Conservation (phyloP, 176 grass and related monocot genomes). For the Cenchrus americanus region DNA sequence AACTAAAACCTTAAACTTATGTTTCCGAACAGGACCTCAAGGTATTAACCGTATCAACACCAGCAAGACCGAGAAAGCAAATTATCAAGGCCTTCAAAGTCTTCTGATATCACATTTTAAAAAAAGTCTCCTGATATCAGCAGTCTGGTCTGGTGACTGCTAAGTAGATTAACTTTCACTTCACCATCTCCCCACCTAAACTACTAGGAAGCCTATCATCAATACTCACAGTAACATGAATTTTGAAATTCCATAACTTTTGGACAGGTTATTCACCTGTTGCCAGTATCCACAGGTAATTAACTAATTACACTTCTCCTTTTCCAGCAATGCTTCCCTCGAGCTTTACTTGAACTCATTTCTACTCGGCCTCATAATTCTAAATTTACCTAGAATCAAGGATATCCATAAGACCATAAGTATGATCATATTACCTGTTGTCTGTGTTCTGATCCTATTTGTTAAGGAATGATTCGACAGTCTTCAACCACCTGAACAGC, state of each 20-base stretch:
- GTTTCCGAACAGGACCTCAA: too few relatives aligned
- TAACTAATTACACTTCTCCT: background rate
- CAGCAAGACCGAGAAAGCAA: background rate
- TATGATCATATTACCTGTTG: slow-evolving; percentile 7
- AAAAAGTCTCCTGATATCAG: background rate
- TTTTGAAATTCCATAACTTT: background rate
- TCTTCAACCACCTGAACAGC: slow-evolving; percentile 79
- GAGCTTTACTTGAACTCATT: background rate
- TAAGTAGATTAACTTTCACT: background rate
- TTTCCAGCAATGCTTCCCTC: background rate
- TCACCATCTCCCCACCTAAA: background rate
- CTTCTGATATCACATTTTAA: too few relatives aligned
- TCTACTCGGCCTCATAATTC: too few relatives aligned
- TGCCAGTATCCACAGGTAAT: background rate
- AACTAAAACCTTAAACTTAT: background rate
- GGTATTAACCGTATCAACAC: background rate
- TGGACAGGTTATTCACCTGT: background rate
- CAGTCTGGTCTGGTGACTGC: too few relatives aligned
- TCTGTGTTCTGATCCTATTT: slow-evolving; percentile 40
- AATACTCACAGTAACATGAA: background rate
- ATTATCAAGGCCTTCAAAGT: background rate
- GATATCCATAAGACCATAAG: background rate
- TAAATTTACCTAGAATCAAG: background rate
- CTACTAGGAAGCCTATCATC: background rate
- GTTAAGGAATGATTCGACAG: slow-evolving; percentile 61